Evolutionary conservation across 208 protist genomes (phyloP).

Genomic region (Trypanosoma vivax): DNA sequence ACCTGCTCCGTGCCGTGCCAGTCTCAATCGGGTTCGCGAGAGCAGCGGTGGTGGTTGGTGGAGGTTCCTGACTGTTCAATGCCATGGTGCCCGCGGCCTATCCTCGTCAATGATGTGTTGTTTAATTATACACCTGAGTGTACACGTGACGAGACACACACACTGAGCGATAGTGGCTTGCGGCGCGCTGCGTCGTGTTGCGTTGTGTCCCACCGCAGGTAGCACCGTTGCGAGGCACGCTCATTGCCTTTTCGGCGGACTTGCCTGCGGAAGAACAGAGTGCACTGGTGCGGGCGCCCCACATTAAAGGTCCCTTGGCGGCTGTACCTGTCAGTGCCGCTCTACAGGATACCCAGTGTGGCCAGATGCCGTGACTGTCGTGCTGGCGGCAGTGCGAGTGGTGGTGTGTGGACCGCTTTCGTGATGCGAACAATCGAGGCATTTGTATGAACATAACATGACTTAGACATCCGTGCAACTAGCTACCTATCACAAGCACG

Average conservation of each 20-base stretch:
- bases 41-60: background rate
- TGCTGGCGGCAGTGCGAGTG: too few species aligned
- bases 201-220: background rate
- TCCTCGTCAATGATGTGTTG: conserved; percentile 4
- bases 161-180: background rate
- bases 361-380: background rate
- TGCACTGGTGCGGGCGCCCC: background rate
- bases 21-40: conserved; percentile 14
- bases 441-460: conserved; percentile 22
- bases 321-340: background rate
- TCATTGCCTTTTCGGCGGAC: background rate
- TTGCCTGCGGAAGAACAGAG: background rate
- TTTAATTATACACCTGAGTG: conserved; percentile 18
- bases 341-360: background rate
- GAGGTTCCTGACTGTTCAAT: background rate
- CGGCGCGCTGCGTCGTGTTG: too few species aligned
- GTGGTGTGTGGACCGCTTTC: background rate
- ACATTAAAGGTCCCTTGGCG: background rate
- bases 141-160: background rate
- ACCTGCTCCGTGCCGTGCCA: conserved; percentile 1
- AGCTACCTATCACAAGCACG: conserved; percentile 22
- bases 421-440: conserved; percentile 17
- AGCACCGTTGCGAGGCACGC: background rate
- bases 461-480: conserved; percentile 20
- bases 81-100: background rate